Conservation (phyloP, 1,284 basidiomycete species). For the Schizophyllum commune region DNA sequence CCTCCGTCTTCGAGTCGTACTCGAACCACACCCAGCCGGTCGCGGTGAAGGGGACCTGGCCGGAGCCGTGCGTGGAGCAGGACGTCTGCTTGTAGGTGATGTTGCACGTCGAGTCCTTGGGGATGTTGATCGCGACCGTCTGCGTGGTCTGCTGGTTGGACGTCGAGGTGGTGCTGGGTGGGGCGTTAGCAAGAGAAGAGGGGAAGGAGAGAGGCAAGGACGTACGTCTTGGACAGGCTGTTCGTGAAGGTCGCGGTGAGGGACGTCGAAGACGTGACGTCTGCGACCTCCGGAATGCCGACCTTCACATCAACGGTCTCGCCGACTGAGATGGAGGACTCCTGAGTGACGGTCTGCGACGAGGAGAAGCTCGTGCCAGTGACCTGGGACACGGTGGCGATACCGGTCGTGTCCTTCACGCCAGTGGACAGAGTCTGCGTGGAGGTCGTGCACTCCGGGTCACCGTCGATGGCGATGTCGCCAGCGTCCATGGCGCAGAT, state of each 20-base stretch:
- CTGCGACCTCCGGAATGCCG: not conserved
- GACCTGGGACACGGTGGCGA: not conserved
- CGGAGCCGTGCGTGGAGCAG: not conserved
- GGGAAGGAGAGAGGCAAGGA: not conserved
- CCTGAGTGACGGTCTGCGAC: not conserved
- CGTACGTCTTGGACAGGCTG: conserved; percentile 1
- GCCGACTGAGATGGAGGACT: not conserved
- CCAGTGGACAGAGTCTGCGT: not conserved
- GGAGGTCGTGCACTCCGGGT: not conserved
- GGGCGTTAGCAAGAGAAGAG: not conserved
- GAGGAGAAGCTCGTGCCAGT: not conserved
- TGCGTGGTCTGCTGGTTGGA: conserved; percentile 1
- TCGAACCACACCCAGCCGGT: conserved; percentile 15
- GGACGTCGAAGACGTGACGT: not conserved
- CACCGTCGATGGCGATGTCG: not conserved
- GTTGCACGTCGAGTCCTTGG: not conserved
- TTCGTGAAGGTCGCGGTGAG: conserved; percentile 3
- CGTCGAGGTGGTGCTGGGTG: not conserved
- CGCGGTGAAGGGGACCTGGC: not conserved
- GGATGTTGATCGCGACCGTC: not conserved
- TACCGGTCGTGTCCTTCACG: not conserved
- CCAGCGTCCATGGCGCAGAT: conserved; percentile 4
- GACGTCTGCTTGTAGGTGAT: not conserved
- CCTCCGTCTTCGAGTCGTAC: conserved; percentile 12
- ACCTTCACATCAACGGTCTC: not conserved